Evolutionary conservation across 2,329 filamentous ascomycete species (phyloP), one percentile per base, ranked within the genome.

Genomic region (Mollisia scopiformis): DNA sequence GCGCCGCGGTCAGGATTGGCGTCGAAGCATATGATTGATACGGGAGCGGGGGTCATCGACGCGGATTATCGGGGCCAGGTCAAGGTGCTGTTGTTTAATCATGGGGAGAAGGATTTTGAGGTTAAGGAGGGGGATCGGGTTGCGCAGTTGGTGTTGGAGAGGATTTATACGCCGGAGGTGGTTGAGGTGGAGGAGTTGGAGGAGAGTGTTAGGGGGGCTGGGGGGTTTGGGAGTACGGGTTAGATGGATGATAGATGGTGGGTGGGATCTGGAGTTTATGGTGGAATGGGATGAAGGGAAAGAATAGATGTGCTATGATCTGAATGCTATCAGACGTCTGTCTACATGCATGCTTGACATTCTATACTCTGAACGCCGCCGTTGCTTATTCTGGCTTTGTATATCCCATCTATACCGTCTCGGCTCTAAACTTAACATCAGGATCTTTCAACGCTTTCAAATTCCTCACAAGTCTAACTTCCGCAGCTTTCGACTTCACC

Each of bases 21-120:
- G 2, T 83, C 88, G 62, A 99, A 99, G 81, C 88, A 98, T 80
- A 95, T 93, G 78, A 98, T 99, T 75, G 93, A 97, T 76, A 95
- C 91, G 0, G 93, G 96, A 64, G 95, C 95, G 0, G 95, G 95
- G 57, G 95, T 99, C 66, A 98, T 99, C 71, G 95, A 99, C 76
- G 93, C 94, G 33, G 95, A 99, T 78, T 99, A 99, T 81, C 86
- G 95, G 35, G 95, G 95, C 21, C 91, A 91, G 68, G 89, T 99
- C 71, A 97, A 96, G 82, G 90, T 99, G 27, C 83, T 99, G 68
- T 85, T 99, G 55, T 98, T 98, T 77, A 99, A 99, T 80, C 89
- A 96, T 76, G 84, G 84, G 55, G 93, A 97, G 54, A 78, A 79
- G 41, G 93, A 97, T 75, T 98, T 96, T 73, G 82, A 79, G 66